These are phyloP conservation scores for Pythium rhizo-oryzae DNA, from an alignment of 352 stramenopile genomes.

Conservation along the genomic window DNA sequence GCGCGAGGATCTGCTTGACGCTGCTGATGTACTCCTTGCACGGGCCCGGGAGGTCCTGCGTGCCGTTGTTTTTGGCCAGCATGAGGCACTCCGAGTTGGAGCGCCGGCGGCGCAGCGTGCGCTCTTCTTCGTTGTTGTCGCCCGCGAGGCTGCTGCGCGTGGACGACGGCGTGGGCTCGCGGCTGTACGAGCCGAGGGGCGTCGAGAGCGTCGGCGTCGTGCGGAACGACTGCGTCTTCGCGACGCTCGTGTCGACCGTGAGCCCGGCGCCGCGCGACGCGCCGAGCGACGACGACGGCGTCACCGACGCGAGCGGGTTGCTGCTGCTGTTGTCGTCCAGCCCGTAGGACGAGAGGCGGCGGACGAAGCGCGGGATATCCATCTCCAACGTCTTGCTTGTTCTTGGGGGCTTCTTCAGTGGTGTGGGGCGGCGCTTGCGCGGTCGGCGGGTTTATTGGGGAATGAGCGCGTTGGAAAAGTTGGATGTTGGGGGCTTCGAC, in stretches of 20 bases:
- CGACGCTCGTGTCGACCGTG: constrained; percentile 57
- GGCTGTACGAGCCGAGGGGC: constrained; percentile 4
- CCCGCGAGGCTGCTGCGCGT: constrained; percentile 21
- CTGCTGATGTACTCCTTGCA: constrained; percentile 87
- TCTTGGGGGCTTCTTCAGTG: background rate
- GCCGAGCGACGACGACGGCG: constrained; percentile 12
- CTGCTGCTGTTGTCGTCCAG: constrained; percentile 28
- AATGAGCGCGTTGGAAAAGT: constrained; percentile 9
- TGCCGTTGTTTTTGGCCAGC: constrained; percentile 59
- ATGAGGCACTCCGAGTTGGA: constrained; percentile 85
- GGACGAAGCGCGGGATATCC: constrained; percentile 43
- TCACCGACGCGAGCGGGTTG: constrained; percentile 20
- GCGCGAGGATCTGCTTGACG: constrained; percentile 84
- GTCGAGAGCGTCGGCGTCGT: constrained; percentile 22
- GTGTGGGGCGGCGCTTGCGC: constrained; percentile 1
- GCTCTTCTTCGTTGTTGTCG: constrained; percentile 30
- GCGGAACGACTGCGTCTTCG: constrained; percentile 30
- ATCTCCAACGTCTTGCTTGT: constrained; percentile 19
- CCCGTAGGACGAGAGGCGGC: constrained; percentile 35
- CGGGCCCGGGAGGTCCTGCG: constrained; percentile 55
- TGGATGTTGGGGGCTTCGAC: constrained; percentile 1
- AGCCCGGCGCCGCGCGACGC: constrained; percentile 11
- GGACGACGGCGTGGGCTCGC: constrained; percentile 30
- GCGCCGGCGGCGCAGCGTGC: constrained; percentile 52
- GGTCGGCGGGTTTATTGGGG: background rate